Evolutionary conservation across 306 rosid genomes (phyloP).

Genomic region (Heteromeles arbutifolia): DNA sequence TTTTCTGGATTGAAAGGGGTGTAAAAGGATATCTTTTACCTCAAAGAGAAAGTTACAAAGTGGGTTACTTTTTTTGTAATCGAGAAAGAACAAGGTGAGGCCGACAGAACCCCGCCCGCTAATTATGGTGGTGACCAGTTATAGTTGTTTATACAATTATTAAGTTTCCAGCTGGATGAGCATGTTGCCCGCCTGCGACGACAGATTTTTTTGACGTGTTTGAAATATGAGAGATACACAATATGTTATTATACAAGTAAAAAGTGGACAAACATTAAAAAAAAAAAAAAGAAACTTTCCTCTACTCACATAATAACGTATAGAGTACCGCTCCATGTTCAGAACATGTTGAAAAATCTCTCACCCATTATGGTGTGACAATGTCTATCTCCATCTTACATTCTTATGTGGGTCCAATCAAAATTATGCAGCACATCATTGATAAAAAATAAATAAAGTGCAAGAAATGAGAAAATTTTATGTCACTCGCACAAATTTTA

Average conservation of each 20-base stretch:
- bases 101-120: not conserved
- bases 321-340: fast-evolving
- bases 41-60: not conserved
- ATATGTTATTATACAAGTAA: too few species aligned
- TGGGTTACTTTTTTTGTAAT: not conserved
- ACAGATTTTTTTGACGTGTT: too few species aligned
- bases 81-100: not conserved
- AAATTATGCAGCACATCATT: not conserved
- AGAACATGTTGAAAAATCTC: too few species aligned
- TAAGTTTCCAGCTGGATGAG: constrained; percentile 14
- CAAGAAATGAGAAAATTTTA: too few species aligned
- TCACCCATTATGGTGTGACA: not conserved
- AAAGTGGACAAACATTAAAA: too few species aligned
- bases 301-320: too few species aligned
- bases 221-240: too few species aligned
- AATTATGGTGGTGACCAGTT: not conserved
- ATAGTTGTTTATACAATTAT: not conserved
- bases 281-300: too few species aligned
- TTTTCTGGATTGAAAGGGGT: not conserved
- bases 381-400: not conserved
- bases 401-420: not conserved
- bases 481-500: not conserved
- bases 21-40: not conserved
- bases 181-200: not conserved
- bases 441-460: not conserved